Evolutionary conservation across 768 basidiomycete species (phyloP), one percentile per base, ranked within the genome.

Genomic region (Russula olivacea): DNA sequence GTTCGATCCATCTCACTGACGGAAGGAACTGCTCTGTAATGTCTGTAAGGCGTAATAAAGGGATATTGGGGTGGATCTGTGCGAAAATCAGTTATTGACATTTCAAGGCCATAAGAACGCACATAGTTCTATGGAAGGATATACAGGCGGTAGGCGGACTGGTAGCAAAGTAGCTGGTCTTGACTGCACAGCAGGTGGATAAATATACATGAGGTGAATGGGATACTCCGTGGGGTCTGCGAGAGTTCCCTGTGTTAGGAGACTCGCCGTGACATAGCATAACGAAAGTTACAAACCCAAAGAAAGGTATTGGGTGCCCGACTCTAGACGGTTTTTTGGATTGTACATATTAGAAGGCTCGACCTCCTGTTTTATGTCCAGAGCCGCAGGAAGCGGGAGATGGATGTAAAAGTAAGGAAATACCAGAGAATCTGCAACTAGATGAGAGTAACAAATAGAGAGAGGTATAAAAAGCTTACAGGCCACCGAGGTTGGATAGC

Each of bases 331-430:
- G 36, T 40, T 52, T 19, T 61, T 49, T 60, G 48, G 62, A 6
- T 67, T 61, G 15, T 72, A 60, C 51, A 69, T 66, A 58, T 58
- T 55, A 67, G 43, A 72, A 38, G 59, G 74, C 25, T 43, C 55
- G 43, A 57, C 49, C 38, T 48, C 57, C 32, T 56, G 58, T 6
- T 4, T 49, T 8, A 38, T 30, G 28, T 7, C 53, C 9, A 21
- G 4, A 17, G 43, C 58, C 10, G 17, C 48, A 19, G 23, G 47
- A 9, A 7, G 48, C 17, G 51, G 45, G 38, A 53, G 45, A 64
- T 55, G 45, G 25, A 34, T 3, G 34, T 11, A 34, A 34, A 64
- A 40, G 40, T 49, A 59, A 28, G 63, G 63, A 43, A 59, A 64
- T 28, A 64, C 58, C 17, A 48, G 52, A 30, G 63, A 58, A 59